Percentiles rank a stretch among this genome's conserved stretches.
phyloP scores from a whole-genome alignment of 2,329 filamentous ascomycete species.

The Diaporthe vaccinii region DNA sequence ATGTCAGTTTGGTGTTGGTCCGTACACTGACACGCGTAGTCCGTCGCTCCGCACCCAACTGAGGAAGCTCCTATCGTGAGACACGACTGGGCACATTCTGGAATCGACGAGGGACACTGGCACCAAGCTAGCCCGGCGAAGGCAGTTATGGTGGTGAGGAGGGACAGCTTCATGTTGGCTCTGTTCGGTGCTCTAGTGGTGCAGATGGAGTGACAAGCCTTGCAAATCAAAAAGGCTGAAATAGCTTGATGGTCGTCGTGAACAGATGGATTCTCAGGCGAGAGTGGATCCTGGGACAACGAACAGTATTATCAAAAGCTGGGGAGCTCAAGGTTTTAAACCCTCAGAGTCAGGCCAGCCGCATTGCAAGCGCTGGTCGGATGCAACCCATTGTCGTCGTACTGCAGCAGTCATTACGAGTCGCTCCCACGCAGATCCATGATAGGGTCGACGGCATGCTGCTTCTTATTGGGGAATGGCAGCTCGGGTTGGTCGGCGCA shows the following conservation, averaged over 20 bases:
- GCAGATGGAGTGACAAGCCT: not conserved
- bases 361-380: not conserved
- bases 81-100: conserved; percentile 33
- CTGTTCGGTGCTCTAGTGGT: not conserved
- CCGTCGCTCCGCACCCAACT: conserved; percentile 27
- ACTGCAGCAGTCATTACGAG: conserved; percentile 31
- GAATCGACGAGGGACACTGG: conserved; percentile 36
- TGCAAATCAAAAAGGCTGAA: not conserved
- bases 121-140: conserved; percentile 8
- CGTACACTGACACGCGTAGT: conserved; percentile 33
- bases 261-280: not conserved
- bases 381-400: not conserved
- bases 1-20: conserved; percentile 24
- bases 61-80: conserved; percentile 1
- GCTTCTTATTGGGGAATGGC: conserved; percentile 25
- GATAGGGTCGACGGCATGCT: not conserved
- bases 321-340: conserved; percentile 5
- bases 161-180: conserved; percentile 26
- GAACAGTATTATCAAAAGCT: not conserved
- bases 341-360: not conserved
- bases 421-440: not conserved
- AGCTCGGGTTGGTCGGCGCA: not conserved
- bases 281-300: not conserved
- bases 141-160: conserved; percentile 10
- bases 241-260: not conserved